Evolutionary conservation across 805 yeast genomes (phyloP).

Genomic region (Debaryomyces maramus): DNA sequence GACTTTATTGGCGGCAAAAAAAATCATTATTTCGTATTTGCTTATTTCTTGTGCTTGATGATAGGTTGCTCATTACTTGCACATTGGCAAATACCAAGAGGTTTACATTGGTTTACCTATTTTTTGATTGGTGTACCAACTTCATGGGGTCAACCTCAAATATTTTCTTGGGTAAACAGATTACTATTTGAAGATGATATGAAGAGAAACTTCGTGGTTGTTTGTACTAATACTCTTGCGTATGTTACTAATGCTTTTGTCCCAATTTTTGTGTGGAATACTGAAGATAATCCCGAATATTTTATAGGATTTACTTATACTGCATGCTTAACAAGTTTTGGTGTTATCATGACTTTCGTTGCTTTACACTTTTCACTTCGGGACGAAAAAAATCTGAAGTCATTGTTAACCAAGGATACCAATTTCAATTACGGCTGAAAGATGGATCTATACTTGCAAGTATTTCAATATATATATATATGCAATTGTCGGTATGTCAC

Average conservation of each 20-base stretch:
- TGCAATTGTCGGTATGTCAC: no score
- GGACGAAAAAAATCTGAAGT: slow-evolving; percentile 28
- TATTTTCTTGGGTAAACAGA: slow-evolving; percentile 57
- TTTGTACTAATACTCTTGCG: slow-evolving; percentile 38
- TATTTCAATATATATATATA: no score
- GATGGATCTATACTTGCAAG: no score
- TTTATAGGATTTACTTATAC: slow-evolving; percentile 36
- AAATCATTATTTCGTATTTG: slow-evolving; percentile 36
- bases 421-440: no score
- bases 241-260: slow-evolving; percentile 41
- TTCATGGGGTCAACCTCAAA: slow-evolving; percentile 55
- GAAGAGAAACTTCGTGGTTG: slow-evolving; percentile 41
- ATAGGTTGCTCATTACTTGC: slow-evolving; percentile 46
- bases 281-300: slow-evolving; percentile 32
- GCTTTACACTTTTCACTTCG: slow-evolving; percentile 26
- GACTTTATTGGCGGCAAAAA: slow-evolving; percentile 32
- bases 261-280: slow-evolving; percentile 42
- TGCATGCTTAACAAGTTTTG: slow-evolving; percentile 29
- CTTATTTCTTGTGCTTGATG: slow-evolving; percentile 39
- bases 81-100: slow-evolving; percentile 48
- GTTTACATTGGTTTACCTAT: slow-evolving; percentile 52
- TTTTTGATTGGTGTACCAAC: slow-evolving; percentile 49
- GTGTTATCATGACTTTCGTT: slow-evolving; percentile 27
- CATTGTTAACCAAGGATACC: no score
- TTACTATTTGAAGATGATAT: slow-evolving; percentile 43